Conservation (phyloP, 1,284 basidiomycete genomes). For the Puccinia polysora region DNA sequence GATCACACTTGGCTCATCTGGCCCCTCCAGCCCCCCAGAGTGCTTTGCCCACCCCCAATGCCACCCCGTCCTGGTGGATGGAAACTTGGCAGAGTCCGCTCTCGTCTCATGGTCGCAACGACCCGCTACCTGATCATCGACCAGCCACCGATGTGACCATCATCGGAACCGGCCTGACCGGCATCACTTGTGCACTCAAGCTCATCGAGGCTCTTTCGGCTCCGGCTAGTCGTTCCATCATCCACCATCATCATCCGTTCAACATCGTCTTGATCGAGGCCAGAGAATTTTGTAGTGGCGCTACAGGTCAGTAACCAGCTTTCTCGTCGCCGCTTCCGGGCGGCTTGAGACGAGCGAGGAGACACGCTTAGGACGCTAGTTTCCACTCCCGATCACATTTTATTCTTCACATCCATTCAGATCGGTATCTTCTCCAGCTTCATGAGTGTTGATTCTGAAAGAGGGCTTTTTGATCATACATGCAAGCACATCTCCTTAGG, state of each 20-base stretch:
- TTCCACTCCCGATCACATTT: neutral
- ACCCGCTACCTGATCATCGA: neutral
- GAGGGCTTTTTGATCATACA: too few relatives aligned
- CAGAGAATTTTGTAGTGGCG: conserved; percentile 73
- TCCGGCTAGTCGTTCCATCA: neutral
- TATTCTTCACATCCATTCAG: neutral
- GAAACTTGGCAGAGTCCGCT: neutral
- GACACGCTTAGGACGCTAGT: too few relatives aligned
- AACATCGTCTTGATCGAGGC: conserved; percentile 66
- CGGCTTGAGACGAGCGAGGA: too few relatives aligned
- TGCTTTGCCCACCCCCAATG: neutral
- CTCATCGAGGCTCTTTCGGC: conserved; percentile 56
- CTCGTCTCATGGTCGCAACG: neutral
- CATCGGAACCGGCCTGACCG: conserved; percentile 72
- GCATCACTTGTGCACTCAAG: conserved; percentile 67
- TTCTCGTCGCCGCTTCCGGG: too few relatives aligned
- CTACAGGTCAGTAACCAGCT: conserved; percentile 67
- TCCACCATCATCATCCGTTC: conserved; percentile 50
- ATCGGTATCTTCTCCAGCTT: neutral
- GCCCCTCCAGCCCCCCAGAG: too few relatives aligned
- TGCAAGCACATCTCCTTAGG: neutral
- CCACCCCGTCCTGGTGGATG: conserved; percentile 13
- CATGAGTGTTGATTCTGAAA: neutral
- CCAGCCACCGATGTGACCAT: conserved; percentile 58
- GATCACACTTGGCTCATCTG: too few relatives aligned